These are phyloP conservation scores for Vigna unguiculata DNA, from an alignment of 306 rosid species.

Conservation along the genomic window DNA sequence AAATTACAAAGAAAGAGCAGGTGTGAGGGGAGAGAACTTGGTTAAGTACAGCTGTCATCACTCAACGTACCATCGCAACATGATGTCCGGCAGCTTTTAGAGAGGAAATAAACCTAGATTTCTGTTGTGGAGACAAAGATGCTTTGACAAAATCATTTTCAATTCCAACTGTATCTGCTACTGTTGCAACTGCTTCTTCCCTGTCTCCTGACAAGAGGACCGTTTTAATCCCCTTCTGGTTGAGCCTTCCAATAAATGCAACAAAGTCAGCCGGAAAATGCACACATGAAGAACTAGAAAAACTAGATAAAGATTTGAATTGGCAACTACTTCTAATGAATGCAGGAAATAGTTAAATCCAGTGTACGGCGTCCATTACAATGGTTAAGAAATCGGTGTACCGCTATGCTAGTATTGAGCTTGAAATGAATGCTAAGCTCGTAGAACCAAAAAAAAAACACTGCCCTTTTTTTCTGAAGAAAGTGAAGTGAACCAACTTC, in stretches of 20 bases:
- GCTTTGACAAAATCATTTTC: slow-evolving; percentile 69
- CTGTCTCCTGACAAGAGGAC: slow-evolving; percentile 96
- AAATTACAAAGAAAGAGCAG: background rate
- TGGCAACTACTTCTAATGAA: slow-evolving; percentile 35
- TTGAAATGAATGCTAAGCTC: slow-evolving; percentile 31
- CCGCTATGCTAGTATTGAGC: slow-evolving; percentile 4
- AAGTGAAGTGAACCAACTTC: slow-evolving; percentile 4
- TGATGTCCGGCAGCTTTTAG: slow-evolving; percentile 85
- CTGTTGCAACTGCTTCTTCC: slow-evolving; percentile 97
- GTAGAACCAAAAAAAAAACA: background rate
- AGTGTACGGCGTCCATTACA: background rate
- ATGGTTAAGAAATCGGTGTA: slow-evolving; percentile 22
- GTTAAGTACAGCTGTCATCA: slow-evolving; percentile 48
- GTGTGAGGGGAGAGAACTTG: background rate
- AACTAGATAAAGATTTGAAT: slow-evolving; percentile 7
- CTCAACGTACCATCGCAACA: slow-evolving; percentile 89
- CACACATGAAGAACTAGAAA: slow-evolving; percentile 34
- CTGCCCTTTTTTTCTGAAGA: slow-evolving; percentile 30
- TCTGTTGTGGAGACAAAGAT: slow-evolving; percentile 83
- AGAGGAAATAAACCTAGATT: slow-evolving; percentile 75
- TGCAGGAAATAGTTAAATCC: slow-evolving; percentile 26
- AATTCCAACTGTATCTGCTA: slow-evolving; percentile 87
- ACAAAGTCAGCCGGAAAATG: slow-evolving; percentile 50
- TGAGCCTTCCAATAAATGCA: slow-evolving; percentile 69
- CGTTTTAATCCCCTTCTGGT: slow-evolving; percentile 85